Conservation (phyloP, 257 asterid genomes). For the Mentha longifolia region DNA sequence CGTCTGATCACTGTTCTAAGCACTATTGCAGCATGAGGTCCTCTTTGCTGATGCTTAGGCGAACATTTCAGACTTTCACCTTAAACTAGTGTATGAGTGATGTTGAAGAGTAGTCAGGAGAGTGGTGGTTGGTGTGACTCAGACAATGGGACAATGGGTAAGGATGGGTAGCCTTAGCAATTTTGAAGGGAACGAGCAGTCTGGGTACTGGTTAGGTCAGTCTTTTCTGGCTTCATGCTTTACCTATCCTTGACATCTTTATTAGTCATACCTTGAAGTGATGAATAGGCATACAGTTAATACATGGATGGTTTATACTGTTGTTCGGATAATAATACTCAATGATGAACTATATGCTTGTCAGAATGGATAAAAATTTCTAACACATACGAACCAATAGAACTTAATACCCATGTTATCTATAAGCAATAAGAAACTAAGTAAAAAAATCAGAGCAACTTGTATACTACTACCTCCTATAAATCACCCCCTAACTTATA, state of each 20-base stretch:
- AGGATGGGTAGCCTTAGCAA: background rate
- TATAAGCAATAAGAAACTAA: no score
- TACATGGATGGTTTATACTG: background rate
- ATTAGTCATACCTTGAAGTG: no score
- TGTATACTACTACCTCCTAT: no score
- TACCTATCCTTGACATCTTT: background rate
- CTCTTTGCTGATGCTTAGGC: background rate
- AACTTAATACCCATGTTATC: no score
- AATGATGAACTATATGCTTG: no score
- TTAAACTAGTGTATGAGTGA: background rate
- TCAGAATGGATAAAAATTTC: no score
- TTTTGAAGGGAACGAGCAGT: background rate
- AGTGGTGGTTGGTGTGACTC: background rate
- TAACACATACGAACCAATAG: no score
- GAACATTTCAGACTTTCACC: background rate
- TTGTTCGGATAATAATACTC: background rate
- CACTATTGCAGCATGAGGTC: conserved; percentile 1
- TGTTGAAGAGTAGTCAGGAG: background rate
- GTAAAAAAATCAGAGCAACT: no score
- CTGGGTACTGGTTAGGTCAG: background rate
- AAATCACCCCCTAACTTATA: no score
- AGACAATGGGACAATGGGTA: background rate
- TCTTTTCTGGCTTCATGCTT: background rate
- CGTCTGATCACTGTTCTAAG: conserved; percentile 17
- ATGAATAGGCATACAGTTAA: background rate